Percentiles rank a stretch among this genome's conserved stretches.
These are phyloP conservation scores for Litsea cubeba DNA, from an alignment of 164 flowering plant genomes.

Conservation along the genomic window DNA sequence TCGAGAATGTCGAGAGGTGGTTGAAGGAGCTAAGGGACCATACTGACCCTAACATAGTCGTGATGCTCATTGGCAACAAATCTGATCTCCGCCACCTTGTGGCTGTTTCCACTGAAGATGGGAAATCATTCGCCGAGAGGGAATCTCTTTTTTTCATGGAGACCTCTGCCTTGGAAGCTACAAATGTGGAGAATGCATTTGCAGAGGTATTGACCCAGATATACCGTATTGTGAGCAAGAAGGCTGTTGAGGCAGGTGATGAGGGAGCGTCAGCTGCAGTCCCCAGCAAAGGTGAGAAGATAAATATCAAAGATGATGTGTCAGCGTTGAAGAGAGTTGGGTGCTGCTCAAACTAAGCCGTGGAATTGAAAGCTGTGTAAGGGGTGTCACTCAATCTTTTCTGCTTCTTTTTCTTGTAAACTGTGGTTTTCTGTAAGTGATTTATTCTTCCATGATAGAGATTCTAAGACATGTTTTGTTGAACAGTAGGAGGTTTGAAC, in stretches of 20 bases:
- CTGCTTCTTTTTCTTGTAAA: slow-evolving; percentile 1
- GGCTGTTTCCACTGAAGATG: slow-evolving; percentile 62
- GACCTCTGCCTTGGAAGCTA: slow-evolving; percentile 67
- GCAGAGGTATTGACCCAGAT: slow-evolving; percentile 65
- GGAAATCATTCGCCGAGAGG: slow-evolving; percentile 52
- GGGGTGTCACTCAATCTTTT: not conserved
- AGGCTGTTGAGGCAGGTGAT: slow-evolving; percentile 57
- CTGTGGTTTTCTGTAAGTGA: slow-evolving; percentile 4
- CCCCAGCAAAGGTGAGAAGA: slow-evolving; percentile 56
- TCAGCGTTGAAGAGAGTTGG: slow-evolving; percentile 50
- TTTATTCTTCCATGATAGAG: not conserved
- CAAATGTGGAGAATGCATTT: slow-evolving; percentile 61
- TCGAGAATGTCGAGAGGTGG: slow-evolving; percentile 65
- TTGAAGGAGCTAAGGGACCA: slow-evolving; percentile 58
- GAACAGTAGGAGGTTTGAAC: slow-evolving; percentile 8
- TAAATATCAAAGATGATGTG: slow-evolving; percentile 45
- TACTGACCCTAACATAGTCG: slow-evolving; percentile 68
- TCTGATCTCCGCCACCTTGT: slow-evolving; percentile 67
- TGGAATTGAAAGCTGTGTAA: not conserved
- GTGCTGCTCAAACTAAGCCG: slow-evolving; percentile 54
- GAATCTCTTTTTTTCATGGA: slow-evolving; percentile 69
- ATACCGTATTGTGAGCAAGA: slow-evolving; percentile 54
- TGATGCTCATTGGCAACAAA: slow-evolving; percentile 73
- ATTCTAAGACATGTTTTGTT: slow-evolving; percentile 3
- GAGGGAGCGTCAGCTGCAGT: slow-evolving; percentile 43